Evolutionary conservation across 2,329 filamentous ascomycete genomes (phyloP), one percentile per base, ranked within the genome.

Genomic region (Cordyceps tenuipes): DNA sequence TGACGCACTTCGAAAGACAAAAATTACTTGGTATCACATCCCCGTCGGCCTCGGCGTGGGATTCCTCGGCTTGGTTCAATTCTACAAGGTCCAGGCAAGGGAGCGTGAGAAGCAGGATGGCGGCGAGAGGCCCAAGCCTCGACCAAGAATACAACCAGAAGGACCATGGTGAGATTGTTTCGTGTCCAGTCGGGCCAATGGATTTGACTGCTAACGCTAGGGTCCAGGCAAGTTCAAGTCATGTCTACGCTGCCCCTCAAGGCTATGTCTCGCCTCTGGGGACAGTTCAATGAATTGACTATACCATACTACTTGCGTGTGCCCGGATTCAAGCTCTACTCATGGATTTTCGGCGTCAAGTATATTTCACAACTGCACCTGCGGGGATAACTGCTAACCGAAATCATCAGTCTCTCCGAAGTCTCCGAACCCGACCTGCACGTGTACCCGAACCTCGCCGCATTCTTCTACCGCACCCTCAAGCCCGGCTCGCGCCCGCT

Each of bases 391-490:
- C 23, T n/a, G 21, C 58, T 62, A 21, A 62, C 46, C 29, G 23
- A 29, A 29, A 29, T 29, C 9, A 5, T 2, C 69, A 89, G 87
- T 71, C 82, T 99, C 61, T 83, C 87, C 62, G 94, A 99, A 76
- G 86, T 97, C 19, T 84, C 86, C 36, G 92, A 99, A 70, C 84
- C 87, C 19, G 94, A 99, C 68, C 84, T 99, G 21, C 91, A 90
- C 71, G 83, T 83, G 52, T 99, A 94, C 72, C 90, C 91, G 21
- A 99, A 99, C 70, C 84, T 99, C 46, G 91, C 93, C 6, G 85
- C 93, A 61, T 99, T 99, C 80, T 99, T 99, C 79, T 99, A 97
- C 74, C 90, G 94, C 63, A 91, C 87, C 1, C 80, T 99, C 62
- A 97, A 97, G 72, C 91, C 93, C 6, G 93, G 92, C 39, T 85